Percentiles rank a stretch among this genome's conserved stretches.
These are phyloP conservation scores for Exophiala calicioides DNA, from an alignment of 2,329 filamentous ascomycete species.

Conservation along the genomic window DNA sequence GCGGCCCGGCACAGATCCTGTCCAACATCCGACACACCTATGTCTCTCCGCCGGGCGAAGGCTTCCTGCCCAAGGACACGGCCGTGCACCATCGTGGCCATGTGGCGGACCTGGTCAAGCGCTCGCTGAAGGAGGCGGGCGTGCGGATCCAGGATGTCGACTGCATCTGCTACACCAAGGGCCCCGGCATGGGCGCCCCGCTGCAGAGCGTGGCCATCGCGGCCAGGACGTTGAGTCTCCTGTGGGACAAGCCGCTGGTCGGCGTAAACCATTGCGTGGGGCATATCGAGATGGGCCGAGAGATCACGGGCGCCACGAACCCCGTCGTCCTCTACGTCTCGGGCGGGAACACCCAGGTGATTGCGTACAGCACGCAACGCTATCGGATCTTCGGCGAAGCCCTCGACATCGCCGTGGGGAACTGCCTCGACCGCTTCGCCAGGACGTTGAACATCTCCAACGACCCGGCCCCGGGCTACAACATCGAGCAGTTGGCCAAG, in stretches of 20 bases:
- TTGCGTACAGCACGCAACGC: conserved; percentile 89
- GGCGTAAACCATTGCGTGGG: conserved; percentile 98
- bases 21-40: conserved; percentile 95
- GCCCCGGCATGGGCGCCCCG: conserved; percentile 94
- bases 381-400: conserved; percentile 99
- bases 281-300: conserved; percentile 97
- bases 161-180: conserved; percentile 93
- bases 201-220: conserved; percentile 83
- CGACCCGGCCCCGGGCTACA: conserved; percentile 94
- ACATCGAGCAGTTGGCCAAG: conserved; percentile 92
- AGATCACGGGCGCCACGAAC: conserved; percentile 86
- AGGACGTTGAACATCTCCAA: conserved; percentile 89
- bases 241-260: conserved; percentile 87
- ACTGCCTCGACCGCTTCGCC: conserved; percentile 94
- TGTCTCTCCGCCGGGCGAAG: conserved; percentile 84
- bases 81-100: conserved; percentile 85
- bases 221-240: conserved; percentile 74
- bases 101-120: conserved; percentile 79
- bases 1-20: conserved; percentile 67
- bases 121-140: conserved; percentile 71
- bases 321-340: conserved; percentile 95
- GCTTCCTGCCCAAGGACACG: conserved; percentile 95
- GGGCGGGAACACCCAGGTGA: conserved; percentile 96
- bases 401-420: conserved; percentile 94
- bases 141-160: conserved; percentile 68